Percentiles rank a stretch among this genome's conserved stretches.
phyloP scores from a whole-genome alignment of 83 land plant genomes.

The Diphasiastrum complanatum region DNA sequence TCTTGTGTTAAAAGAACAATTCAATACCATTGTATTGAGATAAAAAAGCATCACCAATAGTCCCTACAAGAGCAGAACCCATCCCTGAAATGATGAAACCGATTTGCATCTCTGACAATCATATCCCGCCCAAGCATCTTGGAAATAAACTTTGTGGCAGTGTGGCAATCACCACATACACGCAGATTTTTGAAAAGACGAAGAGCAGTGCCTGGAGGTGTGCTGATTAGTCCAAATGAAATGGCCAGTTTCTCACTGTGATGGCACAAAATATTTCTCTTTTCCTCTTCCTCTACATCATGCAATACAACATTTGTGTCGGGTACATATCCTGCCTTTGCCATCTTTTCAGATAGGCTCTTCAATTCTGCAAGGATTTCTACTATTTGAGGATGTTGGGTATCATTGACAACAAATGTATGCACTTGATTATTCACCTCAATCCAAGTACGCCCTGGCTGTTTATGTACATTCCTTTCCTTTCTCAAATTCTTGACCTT shows the following conservation, averaged over 20 bases:
- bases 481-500: not conserved
- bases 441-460: not conserved
- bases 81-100: conserved; percentile 18
- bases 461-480: not conserved
- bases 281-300: not conserved
- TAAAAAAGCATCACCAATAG: conserved; percentile 19
- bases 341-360: not conserved
- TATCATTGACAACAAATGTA: not conserved
- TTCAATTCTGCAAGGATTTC: not conserved
- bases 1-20: too few species aligned
- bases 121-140: not conserved
- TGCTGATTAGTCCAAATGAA: not conserved
- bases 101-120: conserved; percentile 5
- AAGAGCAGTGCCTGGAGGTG: not conserved
- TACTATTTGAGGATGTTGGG: not conserved
- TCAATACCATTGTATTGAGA: too few species aligned
- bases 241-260: too few species aligned
- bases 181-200: conserved; percentile 9
- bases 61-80: conserved; percentile 14
- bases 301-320: not conserved
- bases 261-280: too few species aligned
- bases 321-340: not conserved
- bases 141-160: conserved; percentile 5
- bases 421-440: not conserved
- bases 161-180: conserved; percentile 13